Conservation (phyloP, 352 stramenopile genomes). For the Pilasporangium apinafurcum region DNA sequence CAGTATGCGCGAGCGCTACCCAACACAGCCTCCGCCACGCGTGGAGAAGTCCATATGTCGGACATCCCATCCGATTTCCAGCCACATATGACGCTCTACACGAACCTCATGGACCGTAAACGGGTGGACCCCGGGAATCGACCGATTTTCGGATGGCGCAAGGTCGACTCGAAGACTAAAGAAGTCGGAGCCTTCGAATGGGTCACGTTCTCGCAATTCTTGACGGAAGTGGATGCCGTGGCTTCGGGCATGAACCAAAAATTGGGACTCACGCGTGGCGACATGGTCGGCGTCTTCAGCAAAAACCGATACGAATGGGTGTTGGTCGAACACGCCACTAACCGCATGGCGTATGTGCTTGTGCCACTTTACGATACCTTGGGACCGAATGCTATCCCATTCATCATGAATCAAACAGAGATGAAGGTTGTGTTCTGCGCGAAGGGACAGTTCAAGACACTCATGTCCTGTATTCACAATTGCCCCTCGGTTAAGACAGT, state of each 20-base stretch:
- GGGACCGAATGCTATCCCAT: constrained; percentile 52
- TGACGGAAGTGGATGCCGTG: constrained; percentile 33
- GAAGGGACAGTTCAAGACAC: constrained; percentile 41
- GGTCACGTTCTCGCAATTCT: constrained; percentile 54
- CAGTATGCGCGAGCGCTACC: not conserved
- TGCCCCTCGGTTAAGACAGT: constrained; percentile 45
- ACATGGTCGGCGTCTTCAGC: constrained; percentile 60
- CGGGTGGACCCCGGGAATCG: constrained; percentile 38
- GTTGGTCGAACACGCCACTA: constrained; percentile 51
- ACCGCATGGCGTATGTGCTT: constrained; percentile 62
- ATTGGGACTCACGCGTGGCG: constrained; percentile 26
- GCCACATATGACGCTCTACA: constrained; percentile 40
- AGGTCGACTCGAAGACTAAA: constrained; percentile 23
- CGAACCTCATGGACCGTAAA: constrained; percentile 31
- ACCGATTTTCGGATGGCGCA: constrained; percentile 50
- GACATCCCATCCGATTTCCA: constrained; percentile 18
- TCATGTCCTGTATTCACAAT: constrained; percentile 38
- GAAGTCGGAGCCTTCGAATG: constrained; percentile 39
- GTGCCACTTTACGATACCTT: constrained; percentile 84
- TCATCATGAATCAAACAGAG: constrained; percentile 74
- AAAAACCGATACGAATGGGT: constrained; percentile 74
- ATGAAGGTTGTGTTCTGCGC: constrained; percentile 67
- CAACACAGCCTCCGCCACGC: constrained; percentile 15
- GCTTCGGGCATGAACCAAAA: constrained; percentile 28
- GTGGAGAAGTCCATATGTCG: constrained; percentile 17